Percentiles rank a stretch among this genome's conserved stretches.
Conservation (phyloP, 805 yeast species). For the Pichia nanzhaoensis region DNA sequence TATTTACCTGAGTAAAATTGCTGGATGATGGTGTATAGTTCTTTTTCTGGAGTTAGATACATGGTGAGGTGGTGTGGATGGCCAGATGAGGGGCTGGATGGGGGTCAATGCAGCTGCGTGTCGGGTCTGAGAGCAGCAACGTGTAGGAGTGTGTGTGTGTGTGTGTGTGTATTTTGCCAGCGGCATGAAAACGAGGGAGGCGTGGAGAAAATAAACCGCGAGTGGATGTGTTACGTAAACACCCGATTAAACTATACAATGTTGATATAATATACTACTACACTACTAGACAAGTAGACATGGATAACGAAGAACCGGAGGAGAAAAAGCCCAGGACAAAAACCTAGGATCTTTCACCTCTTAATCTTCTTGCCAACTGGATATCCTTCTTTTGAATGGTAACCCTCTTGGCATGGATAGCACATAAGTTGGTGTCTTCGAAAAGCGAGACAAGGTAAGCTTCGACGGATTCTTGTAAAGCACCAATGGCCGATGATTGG, state of each 20-base stretch:
- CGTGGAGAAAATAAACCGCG: too few species aligned
- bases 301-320: neutral
- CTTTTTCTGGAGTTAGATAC: slow-evolving; percentile 20
- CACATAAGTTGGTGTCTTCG: slow-evolving; percentile 98
- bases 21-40: slow-evolving; percentile 27
- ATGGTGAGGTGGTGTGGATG: slow-evolving; percentile 8
- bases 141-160: too few species aligned
- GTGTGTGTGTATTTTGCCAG: too few species aligned
- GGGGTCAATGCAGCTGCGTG: too few species aligned
- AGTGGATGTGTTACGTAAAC: too few species aligned
- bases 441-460: slow-evolving; percentile 94
- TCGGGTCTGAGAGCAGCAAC: neutral
- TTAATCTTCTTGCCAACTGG: slow-evolving; percentile 94
- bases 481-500: slow-evolving; percentile 97
- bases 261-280: too few species aligned
- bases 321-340: neutral
- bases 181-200: too few species aligned
- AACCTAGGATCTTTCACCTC: slow-evolving; percentile 86
- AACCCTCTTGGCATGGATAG: slow-evolving; percentile 98
- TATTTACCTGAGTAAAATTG: slow-evolving; percentile 25
- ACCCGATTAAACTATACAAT: slow-evolving; percentile 1
- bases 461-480: slow-evolving; percentile 97
- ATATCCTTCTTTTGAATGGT: slow-evolving; percentile 98
- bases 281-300: neutral
- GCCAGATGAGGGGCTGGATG: too few species aligned